Evolutionary conservation across 495 filamentous ascomycete genomes (phyloP).

Genomic region (Aspergillus kassunensis): DNA sequence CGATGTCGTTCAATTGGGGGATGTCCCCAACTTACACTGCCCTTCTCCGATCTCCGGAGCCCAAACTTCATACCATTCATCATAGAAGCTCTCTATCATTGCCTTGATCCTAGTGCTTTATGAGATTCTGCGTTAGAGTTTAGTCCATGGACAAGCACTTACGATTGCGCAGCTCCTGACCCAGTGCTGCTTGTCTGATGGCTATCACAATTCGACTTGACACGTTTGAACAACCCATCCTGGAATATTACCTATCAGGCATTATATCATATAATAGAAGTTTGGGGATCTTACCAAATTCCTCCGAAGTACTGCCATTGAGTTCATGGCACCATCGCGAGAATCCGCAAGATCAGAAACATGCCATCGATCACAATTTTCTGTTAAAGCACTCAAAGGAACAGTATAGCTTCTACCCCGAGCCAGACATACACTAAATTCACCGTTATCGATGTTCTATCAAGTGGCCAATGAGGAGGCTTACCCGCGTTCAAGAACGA

Average conservation of each 20-base stretch:
- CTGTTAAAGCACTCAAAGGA: slow-evolving; percentile 58
- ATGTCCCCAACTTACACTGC: slow-evolving; percentile 35
- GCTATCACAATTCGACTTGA: slow-evolving; percentile 61
- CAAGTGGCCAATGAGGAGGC: too few species aligned
- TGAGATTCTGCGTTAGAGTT: neutral
- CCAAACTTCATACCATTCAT: slow-evolving; percentile 60
- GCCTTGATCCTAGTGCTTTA: slow-evolving; percentile 45
- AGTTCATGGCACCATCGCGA: slow-evolving; percentile 65
- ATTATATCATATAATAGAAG: neutral
- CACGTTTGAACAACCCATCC: slow-evolving; percentile 56
- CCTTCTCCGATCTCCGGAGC: slow-evolving; percentile 54
- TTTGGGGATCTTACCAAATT: slow-evolving; percentile 49
- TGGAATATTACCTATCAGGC: slow-evolving; percentile 19
- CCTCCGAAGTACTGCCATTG: slow-evolving; percentile 62
- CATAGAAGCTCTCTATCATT: slow-evolving; percentile 59
- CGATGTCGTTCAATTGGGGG: neutral
- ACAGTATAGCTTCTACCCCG: slow-evolving; percentile 65
- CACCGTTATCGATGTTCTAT: too few species aligned
- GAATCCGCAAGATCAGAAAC: slow-evolving; percentile 56
- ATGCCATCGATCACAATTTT: slow-evolving; percentile 67
- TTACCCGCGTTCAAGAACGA: slow-evolving; percentile 69
- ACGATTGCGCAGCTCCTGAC: slow-evolving; percentile 54
- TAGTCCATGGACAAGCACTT: slow-evolving; percentile 19
- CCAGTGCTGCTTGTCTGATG: slow-evolving; percentile 48
- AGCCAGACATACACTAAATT: slow-evolving; percentile 67